These are phyloP conservation scores for Phytophthora citricola DNA, from an alignment of 352 stramenopile genomes.

Conservation along the genomic window DNA sequence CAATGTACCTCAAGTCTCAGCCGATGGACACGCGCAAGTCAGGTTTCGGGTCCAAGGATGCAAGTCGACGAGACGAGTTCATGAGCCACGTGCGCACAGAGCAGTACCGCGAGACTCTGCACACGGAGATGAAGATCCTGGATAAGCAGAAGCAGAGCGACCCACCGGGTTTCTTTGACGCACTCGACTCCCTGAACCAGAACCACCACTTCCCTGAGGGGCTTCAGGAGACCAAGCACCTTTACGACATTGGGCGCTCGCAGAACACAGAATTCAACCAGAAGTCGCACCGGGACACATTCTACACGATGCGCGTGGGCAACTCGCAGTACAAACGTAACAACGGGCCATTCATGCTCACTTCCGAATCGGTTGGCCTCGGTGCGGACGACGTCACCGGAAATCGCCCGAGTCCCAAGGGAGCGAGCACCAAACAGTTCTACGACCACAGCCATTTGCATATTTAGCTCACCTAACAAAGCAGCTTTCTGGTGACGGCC, in stretches of 20 bases:
- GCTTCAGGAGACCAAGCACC: conserved; percentile 74
- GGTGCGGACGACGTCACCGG: conserved; percentile 69
- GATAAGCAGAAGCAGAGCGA: conserved; percentile 72
- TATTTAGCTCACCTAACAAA: conserved; percentile 17
- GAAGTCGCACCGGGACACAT: conserved; percentile 83
- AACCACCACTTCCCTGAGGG: conserved; percentile 73
- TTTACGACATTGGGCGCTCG: conserved; percentile 83
- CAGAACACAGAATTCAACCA: conserved; percentile 87
- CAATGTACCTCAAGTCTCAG: conserved; percentile 89
- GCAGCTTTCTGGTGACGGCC: too few species aligned
- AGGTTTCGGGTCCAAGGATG: conserved; percentile 92
- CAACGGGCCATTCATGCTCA: conserved; percentile 85
- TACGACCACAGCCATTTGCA: conserved; percentile 86
- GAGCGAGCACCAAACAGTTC: conserved; percentile 84
- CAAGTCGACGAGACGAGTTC: conserved; percentile 91
- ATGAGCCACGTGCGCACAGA: conserved; percentile 91
- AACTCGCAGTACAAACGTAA: conserved; percentile 83
- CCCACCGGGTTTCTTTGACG: conserved; percentile 43
- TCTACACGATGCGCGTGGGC: conserved; percentile 82
- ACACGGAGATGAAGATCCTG: conserved; percentile 84
- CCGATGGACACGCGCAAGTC: conserved; percentile 88
- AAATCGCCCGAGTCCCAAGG: conserved; percentile 70
- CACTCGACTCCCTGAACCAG: conserved; percentile 52
- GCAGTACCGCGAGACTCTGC: conserved; percentile 88
- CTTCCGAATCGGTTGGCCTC: conserved; percentile 68